A percentile compares a stretch with the other conserved stretches of the same genome.
Evolutionary conservation across 2,329 filamentous ascomycete genomes (phyloP).

Genomic region (Penicillium sp.): DNA sequence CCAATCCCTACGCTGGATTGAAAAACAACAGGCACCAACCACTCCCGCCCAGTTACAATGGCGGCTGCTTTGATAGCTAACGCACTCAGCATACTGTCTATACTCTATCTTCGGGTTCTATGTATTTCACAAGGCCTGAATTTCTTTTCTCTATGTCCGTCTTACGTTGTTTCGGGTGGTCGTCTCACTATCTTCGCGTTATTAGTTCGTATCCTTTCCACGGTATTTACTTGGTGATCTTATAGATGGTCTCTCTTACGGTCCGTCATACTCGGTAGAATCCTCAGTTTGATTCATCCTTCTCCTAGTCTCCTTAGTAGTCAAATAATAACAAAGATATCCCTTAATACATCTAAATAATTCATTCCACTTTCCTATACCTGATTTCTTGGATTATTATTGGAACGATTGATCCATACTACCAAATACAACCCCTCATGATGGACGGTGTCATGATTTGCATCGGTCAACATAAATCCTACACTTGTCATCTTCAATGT

Average conservation of each 20-base stretch:
- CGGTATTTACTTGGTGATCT: background rate
- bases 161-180: background rate
- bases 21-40: background rate
- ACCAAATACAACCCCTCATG: background rate
- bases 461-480: background rate
- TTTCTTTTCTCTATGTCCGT: background rate
- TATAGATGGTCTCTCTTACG: background rate
- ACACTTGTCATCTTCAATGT: background rate
- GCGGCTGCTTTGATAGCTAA: background rate
- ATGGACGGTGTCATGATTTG: background rate
- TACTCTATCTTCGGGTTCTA: background rate
- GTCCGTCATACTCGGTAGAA: background rate
- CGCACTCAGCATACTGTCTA: background rate
- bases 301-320: background rate
- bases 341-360: too few species aligned
- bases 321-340: background rate
- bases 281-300: background rate
- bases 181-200: background rate
- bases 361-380: too few species aligned
- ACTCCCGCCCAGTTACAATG: background rate
- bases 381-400: too few species aligned
- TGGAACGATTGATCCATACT: background rate
- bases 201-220: background rate
- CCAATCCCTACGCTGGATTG: background rate
- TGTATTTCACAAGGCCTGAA: background rate